These are phyloP conservation scores for Buddleja alternifolia DNA, from an alignment of 257 asterid species.

Conservation along the genomic window DNA sequence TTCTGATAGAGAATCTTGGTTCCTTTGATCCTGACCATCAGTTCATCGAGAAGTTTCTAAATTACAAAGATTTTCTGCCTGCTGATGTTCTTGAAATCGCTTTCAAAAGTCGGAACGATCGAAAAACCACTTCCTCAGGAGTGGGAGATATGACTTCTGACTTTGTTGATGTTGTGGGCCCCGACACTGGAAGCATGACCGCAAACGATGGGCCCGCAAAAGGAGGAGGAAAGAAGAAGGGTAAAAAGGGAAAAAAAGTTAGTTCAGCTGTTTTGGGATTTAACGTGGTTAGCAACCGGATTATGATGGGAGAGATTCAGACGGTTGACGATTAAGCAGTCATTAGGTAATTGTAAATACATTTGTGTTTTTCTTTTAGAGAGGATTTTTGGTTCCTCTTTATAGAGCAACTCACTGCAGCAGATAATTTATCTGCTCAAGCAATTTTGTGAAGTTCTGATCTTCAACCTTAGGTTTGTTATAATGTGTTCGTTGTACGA, in stretches of 20 bases:
- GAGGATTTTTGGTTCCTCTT: constrained; percentile 32
- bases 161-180: constrained; percentile 14
- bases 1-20: constrained; percentile 62
- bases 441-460: constrained; percentile 49
- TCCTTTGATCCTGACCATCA: constrained; percentile 61
- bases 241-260: constrained; percentile 62
- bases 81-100: constrained; percentile 65
- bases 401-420: constrained; percentile 43
- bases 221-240: constrained; percentile 53
- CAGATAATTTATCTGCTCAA: constrained; percentile 50
- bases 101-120: constrained; percentile 46
- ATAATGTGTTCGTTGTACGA: too few relatives aligned
- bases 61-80: constrained; percentile 60
- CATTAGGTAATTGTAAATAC: constrained; percentile 41
- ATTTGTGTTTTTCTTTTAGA: neutral
- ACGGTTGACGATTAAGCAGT: constrained; percentile 47
- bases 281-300: constrained; percentile 70
- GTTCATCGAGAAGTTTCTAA: constrained; percentile 64
- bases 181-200: constrained; percentile 27
- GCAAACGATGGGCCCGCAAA: constrained; percentile 39
- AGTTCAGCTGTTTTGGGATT: constrained; percentile 67
- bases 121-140: constrained; percentile 30
- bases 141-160: constrained; percentile 42
- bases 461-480: constrained; percentile 30
- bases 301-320: constrained; percentile 84